phyloP scores from a whole-genome alignment of 345 rosid genomes.

The Murraya paniculata region DNA sequence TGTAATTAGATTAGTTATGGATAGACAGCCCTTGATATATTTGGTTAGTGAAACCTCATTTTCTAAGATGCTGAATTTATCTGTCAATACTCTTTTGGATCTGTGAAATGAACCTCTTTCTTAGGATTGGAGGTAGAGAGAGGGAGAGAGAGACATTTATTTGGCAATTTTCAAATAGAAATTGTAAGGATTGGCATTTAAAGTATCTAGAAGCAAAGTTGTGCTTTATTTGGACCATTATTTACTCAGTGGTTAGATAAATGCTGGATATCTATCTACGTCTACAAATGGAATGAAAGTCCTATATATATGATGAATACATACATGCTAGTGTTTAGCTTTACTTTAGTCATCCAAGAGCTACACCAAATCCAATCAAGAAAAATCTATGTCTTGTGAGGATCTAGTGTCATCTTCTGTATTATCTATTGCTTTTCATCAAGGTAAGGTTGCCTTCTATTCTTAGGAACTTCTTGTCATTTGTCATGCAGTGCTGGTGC shows the following conservation, averaged over 20 bases:
- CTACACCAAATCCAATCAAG: neutral
- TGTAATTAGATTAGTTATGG: neutral
- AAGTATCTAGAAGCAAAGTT: neutral
- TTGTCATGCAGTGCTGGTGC: neutral
- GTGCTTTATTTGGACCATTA: neutral
- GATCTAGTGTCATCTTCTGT: neutral
- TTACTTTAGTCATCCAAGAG: neutral
- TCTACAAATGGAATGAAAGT: neutral
- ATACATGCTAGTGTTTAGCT: neutral
- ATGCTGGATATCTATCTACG: neutral
- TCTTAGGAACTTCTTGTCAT: neutral
- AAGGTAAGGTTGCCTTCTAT: neutral
- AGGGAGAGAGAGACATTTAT: neutral
- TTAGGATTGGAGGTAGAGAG: neutral
- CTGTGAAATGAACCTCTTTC: neutral
- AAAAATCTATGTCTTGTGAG: neutral
- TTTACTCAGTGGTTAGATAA: neutral
- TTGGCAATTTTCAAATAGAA: neutral
- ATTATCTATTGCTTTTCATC: neutral
- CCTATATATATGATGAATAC: neutral
- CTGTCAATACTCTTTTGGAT: neutral
- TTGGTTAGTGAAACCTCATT: neutral
- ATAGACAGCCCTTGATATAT: neutral
- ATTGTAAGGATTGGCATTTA: neutral
- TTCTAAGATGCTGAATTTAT: neutral